Conservation (phyloP, 805 yeast genomes). For the Ogataea paraovalis region DNA sequence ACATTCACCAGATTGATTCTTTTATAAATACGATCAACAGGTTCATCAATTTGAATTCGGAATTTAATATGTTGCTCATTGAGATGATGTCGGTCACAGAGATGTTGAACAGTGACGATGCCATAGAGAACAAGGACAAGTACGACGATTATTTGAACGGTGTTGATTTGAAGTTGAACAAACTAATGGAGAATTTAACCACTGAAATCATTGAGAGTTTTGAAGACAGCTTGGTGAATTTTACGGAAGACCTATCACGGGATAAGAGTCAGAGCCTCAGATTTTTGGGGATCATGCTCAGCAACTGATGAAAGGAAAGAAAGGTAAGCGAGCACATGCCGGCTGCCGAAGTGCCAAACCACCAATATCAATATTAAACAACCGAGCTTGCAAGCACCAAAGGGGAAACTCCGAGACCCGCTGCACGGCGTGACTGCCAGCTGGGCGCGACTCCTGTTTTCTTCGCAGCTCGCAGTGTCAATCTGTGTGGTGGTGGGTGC, state of each 20-base stretch:
- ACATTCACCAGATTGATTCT: constrained; percentile 38
- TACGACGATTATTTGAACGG: constrained; percentile 18
- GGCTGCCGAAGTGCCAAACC: not conserved
- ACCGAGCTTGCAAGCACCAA: too few species aligned
- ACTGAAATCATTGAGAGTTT: constrained; percentile 39
- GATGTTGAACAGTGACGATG: constrained; percentile 14
- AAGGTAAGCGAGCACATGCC: too few species aligned
- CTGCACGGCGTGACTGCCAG: not conserved
- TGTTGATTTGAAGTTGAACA: constrained; percentile 29
- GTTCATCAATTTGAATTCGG: constrained; percentile 36
- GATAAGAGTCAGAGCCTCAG: constrained; percentile 48
- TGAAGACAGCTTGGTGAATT: constrained; percentile 36
- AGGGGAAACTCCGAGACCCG: not conserved
- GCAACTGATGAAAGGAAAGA: constrained; percentile 10
- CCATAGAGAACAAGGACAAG: constrained; percentile 21
- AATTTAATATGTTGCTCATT: constrained; percentile 33
- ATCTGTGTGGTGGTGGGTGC: too few species aligned
- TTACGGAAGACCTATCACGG: constrained; percentile 48
- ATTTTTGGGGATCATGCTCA: constrained; percentile 38
- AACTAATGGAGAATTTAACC: constrained; percentile 38
- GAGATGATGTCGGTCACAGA: constrained; percentile 32
- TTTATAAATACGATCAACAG: constrained; percentile 35
- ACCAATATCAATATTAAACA: not conserved
- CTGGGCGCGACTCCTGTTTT: too few species aligned
- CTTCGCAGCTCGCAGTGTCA: too few species aligned